Evolutionary conservation across 1,284 basidiomycete species (phyloP), one percentile per base, ranked within the genome.

Genomic region (Inonotus obliquus): DNA sequence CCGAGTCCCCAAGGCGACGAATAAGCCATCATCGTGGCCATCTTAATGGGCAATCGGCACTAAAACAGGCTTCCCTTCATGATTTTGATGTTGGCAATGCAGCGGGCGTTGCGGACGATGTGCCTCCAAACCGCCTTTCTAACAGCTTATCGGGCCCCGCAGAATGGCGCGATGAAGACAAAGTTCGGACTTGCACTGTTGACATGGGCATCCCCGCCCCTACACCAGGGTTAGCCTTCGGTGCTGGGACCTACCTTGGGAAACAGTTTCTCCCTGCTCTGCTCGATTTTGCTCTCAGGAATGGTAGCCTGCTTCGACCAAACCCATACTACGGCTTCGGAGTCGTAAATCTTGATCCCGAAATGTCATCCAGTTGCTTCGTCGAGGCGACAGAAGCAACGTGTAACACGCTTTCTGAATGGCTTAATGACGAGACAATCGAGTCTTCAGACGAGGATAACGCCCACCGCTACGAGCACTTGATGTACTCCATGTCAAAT

Each of bases 251-350:
- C 1, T 87, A 83, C 65, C 76, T 85, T 27, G 79, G 78, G 23
- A 80, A 76, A 61, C 85, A 87, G 1, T 75, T 79, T 69, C 78
- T 92, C 6, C 71, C 79, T 59, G 81, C 85, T 29, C 74, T 91
- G 17, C 62, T 83, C 52, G 69, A 73, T 4, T 65, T 78, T 56
- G 45, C 76, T 32, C 70, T 75, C 19, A 71, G 70, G 13, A 62
- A 67, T 14, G 59, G 57, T 17, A 65, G 70, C 37, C 65, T 70
- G 39, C 56, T 60, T n/a, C 65, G 61, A 23, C 76, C 75, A 1
- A 60, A 64, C 3, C 65, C 69, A 13, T 75, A 71, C 47, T 68
- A 69, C 48, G 65, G 74, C 17, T 72, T 73, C 23, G 77, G 75
- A 14, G 70, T 81, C n/a, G 41, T 63, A 39, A 69, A 76, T 25